Conservation (phyloP, 768 basidiomycete genomes). For the Lyophyllum semitale region DNA sequence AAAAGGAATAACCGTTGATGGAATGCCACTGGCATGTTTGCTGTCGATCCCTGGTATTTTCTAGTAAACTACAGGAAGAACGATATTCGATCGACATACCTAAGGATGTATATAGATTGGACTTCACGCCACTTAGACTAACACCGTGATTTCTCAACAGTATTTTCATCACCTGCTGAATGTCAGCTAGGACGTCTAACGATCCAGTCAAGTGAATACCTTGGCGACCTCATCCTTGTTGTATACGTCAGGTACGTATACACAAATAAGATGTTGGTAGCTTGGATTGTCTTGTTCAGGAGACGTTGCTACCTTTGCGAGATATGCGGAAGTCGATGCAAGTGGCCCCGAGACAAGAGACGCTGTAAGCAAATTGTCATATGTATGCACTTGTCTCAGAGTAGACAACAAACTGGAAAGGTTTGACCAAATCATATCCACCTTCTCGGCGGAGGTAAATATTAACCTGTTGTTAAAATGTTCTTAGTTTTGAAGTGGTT, state of each 20-base stretch:
- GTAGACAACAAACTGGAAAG: slow-evolving; percentile 53
- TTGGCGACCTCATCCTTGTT: slow-evolving; percentile 60
- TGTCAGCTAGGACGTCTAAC: neutral
- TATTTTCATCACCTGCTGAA: slow-evolving; percentile 64
- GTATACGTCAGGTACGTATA: slow-evolving; percentile 74
- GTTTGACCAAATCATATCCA: slow-evolving; percentile 63
- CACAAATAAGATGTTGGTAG: slow-evolving; percentile 66
- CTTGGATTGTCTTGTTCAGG: slow-evolving; percentile 46
- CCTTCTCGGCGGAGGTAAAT: slow-evolving; percentile 61
- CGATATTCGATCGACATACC: slow-evolving; percentile 33
- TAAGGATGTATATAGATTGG: slow-evolving; percentile 65
- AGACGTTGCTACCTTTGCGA: slow-evolving; percentile 69
- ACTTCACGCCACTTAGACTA: slow-evolving; percentile 69
- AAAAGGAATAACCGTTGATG: slow-evolving; percentile 57
- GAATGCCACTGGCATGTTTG: slow-evolving; percentile 74
- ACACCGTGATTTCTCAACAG: slow-evolving; percentile 66
- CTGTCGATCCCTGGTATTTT: slow-evolving; percentile 59
- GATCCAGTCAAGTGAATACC: slow-evolving; percentile 30
- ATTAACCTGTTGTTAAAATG: slow-evolving; percentile 50
- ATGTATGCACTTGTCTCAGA: neutral
- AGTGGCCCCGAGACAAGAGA: slow-evolving; percentile 69
- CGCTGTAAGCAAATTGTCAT: slow-evolving; percentile 32
- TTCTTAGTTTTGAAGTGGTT: neutral
- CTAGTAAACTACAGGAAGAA: neutral
- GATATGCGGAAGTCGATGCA: slow-evolving; percentile 52